phyloP scores from a whole-genome alignment of 306 rosid species.

The Canavalia ensiformis region DNA sequence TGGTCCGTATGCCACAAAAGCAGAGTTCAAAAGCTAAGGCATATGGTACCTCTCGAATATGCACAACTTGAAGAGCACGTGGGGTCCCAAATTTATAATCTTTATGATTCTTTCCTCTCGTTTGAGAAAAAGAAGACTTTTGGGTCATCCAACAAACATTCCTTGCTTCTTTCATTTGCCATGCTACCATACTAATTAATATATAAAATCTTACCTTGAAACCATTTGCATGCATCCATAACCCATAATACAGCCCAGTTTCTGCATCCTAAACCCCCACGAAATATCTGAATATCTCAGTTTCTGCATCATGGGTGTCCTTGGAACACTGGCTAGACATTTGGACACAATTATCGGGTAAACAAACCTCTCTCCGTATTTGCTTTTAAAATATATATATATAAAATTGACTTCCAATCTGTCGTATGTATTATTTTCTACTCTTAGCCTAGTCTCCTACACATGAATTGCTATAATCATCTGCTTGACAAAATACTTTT shows the following conservation, averaged over 20 bases:
- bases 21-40: constrained; percentile 27
- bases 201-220: neutral
- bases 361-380: constrained; percentile 6
- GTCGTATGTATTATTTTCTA: constrained; percentile 5
- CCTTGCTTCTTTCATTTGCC: constrained; percentile 59
- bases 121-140: constrained; percentile 69
- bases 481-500: neutral
- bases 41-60: constrained; percentile 1
- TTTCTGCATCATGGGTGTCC: constrained; percentile 70
- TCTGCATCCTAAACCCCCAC: constrained; percentile 16
- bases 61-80: constrained; percentile 30
- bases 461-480: neutral
- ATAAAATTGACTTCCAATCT: neutral
- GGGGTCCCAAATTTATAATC: constrained; percentile 29
- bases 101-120: constrained; percentile 49
- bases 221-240: constrained; percentile 30
- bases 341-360: constrained; percentile 84
- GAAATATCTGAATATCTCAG: constrained; percentile 31
- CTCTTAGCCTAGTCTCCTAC: neutral
- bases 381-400: neutral
- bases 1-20: neutral
- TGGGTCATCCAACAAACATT: constrained; percentile 48
- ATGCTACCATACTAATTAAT: neutral
- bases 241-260: constrained; percentile 33
- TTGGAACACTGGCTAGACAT: constrained; percentile 73